Percentiles rank a stretch among this genome's conserved stretches.
These are phyloP conservation scores for Phialocephala subalpina DNA, from an alignment of 2,329 filamentous ascomycete genomes.

Conservation along the genomic window DNA sequence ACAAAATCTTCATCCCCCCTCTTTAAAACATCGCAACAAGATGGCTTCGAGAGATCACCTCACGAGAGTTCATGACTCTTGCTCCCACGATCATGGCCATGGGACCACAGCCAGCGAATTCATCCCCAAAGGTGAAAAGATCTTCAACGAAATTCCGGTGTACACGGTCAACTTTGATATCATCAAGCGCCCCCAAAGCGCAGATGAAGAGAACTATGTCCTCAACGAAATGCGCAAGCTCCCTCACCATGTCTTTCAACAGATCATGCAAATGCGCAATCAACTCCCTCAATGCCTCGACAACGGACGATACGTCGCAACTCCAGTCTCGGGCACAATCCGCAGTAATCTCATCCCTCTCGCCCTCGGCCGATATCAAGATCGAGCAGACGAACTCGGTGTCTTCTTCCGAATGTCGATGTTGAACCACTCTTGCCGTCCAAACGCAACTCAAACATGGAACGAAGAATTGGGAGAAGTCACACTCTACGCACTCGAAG, in stretches of 20 bases:
- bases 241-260: not conserved
- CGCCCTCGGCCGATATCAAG: not conserved
- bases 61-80: too few species aligned
- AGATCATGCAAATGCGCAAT: not conserved
- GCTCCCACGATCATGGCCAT: not conserved
- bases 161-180: not conserved
- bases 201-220: not conserved
- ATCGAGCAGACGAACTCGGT: not conserved
- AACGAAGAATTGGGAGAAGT: not conserved
- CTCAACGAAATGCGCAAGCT: not conserved
- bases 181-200: not conserved
- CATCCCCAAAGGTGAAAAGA: not conserved
- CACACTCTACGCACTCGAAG: not conserved
- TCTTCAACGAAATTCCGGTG: not conserved
- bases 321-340: conserved; percentile 3
- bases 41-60: not conserved
- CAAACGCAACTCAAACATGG: conserved; percentile 5
- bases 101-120: not conserved
- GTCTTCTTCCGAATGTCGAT: not conserved
- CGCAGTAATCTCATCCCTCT: not conserved
- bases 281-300: not conserved
- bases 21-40: not conserved
- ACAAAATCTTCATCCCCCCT: too few species aligned
- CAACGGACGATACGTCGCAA: not conserved
- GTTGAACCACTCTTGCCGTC: not conserved